Percentiles rank a stretch among this genome's conserved stretches.
Evolutionary conservation across 352 stramenopile species (phyloP).

Genomic region (Pythium utonaiense): DNA sequence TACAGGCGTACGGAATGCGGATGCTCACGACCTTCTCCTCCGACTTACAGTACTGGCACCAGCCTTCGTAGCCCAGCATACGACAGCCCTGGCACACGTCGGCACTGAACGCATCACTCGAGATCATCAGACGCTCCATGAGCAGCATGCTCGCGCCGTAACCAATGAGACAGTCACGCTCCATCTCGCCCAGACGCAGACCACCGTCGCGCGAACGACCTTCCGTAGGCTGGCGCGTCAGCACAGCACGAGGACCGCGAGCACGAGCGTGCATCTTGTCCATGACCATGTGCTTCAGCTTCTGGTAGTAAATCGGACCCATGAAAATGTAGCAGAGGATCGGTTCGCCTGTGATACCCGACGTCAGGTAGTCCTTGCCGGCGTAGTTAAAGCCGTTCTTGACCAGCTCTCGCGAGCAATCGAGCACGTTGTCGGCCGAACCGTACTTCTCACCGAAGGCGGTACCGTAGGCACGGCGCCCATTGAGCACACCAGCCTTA

Average conservation of each 20-base stretch:
- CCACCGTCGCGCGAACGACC: conserved; percentile 97
- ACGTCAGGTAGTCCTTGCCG: conserved; percentile 97
- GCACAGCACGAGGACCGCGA: conserved; percentile 90
- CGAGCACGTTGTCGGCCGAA: conserved; percentile 91
- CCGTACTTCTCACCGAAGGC: conserved; percentile 98
- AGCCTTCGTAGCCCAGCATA: conserved; percentile 96
- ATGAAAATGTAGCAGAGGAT: conserved; percentile 99
- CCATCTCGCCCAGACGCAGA: conserved; percentile 99
- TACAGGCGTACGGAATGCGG: conserved; percentile 98
- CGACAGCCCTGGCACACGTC: conserved; percentile 98
- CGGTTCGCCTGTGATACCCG: conserved; percentile 93
- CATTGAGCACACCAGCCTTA: conserved; percentile 96
- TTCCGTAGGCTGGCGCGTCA: conserved; percentile 99
- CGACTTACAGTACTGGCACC: conserved; percentile 98
- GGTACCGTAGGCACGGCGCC: conserved; percentile 97
- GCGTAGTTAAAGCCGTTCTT: conserved; percentile 98
- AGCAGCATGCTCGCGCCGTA: conserved; percentile 99
- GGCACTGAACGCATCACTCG: conserved; percentile 98
- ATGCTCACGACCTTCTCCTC: conserved; percentile 98
- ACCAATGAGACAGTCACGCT: conserved; percentile 99
- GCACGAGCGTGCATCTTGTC: conserved; percentile 99
- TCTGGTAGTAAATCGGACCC: conserved; percentile 99
- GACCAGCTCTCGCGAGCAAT: conserved; percentile 93
- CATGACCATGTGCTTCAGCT: conserved; percentile 99
- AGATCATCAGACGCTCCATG: conserved; percentile 99